These are phyloP conservation scores for Fraxinus floribunda DNA, from an alignment of 305 asterid species.

Conservation along the genomic window DNA sequence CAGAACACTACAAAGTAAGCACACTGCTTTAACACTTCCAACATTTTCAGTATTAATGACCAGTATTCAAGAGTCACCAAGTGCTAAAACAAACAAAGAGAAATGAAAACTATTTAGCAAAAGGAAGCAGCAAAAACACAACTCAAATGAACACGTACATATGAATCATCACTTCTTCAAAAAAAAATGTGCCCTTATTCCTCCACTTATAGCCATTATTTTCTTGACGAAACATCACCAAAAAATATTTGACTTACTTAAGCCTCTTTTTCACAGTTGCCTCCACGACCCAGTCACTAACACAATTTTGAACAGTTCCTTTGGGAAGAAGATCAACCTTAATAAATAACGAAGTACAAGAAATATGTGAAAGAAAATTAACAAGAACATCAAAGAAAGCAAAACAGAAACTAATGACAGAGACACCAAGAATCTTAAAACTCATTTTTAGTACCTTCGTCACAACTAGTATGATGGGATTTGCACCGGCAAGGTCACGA, in stretches of 20 bases:
- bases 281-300: constrained; percentile 99
- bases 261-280: constrained; percentile 94
- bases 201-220: not conserved
- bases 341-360: constrained; percentile 24
- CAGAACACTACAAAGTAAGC: constrained; percentile 63
- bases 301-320: constrained; percentile 89
- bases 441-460: constrained; percentile 63
- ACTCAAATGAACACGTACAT: not conserved
- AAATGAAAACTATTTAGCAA: not conserved
- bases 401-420: not conserved
- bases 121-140: not conserved
- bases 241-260: constrained; percentile 52
- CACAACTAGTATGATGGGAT: constrained; percentile 84
- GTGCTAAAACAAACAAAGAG: not conserved
- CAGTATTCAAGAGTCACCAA: not conserved
- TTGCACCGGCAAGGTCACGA: constrained; percentile 92
- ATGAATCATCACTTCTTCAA: not conserved
- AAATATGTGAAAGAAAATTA: constrained; percentile 12
- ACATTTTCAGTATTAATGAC: constrained; percentile 16
- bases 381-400: not conserved
- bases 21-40: constrained; percentile 14
- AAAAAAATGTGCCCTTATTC: not conserved
- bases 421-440: not conserved
- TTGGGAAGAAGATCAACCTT: constrained; percentile 98
- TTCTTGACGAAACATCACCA: not conserved